Conservation (phyloP, 768 basidiomycete genomes). For the Pleurotus ostreatus region DNA sequence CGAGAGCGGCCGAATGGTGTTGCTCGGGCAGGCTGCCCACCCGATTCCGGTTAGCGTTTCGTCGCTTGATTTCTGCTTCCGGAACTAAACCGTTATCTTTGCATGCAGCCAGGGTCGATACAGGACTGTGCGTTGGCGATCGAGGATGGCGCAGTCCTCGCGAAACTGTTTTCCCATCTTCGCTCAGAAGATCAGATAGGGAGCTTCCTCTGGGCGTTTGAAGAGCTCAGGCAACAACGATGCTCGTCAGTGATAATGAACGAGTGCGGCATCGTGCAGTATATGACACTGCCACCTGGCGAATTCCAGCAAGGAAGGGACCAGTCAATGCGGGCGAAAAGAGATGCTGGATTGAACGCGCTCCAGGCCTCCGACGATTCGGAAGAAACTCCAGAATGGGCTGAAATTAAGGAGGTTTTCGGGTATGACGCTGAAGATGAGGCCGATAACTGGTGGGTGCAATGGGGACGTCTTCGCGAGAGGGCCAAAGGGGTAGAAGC, state of each 20-base stretch:
- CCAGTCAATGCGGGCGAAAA: slow-evolving; percentile 20
- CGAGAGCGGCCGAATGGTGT: slow-evolving; percentile 34
- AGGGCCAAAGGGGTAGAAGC: slow-evolving; percentile 9
- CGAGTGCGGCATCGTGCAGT: slow-evolving; percentile 41
- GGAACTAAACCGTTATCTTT: not conserved
- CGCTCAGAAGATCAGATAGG: slow-evolving; percentile 43
- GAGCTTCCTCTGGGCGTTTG: slow-evolving; percentile 47
- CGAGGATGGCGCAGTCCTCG: slow-evolving; percentile 63
- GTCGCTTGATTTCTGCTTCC: not conserved
- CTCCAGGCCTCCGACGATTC: slow-evolving; percentile 11
- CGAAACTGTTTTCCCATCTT: slow-evolving; percentile 56
- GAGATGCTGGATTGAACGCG: slow-evolving; percentile 10
- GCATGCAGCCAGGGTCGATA: slow-evolving; percentile 40
- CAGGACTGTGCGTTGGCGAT: slow-evolving; percentile 47
- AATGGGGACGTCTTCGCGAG: slow-evolving; percentile 22
- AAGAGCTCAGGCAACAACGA: slow-evolving; percentile 49
- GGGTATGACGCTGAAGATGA: slow-evolving; percentile 55
- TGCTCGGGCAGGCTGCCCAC: slow-evolving; percentile 55
- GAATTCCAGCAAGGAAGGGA: slow-evolving; percentile 40
- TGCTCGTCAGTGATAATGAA: slow-evolving; percentile 35
- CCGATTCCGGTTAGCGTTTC: slow-evolving; percentile 42
- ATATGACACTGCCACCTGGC: slow-evolving; percentile 41
- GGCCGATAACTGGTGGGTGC: slow-evolving; percentile 59
- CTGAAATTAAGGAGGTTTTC: slow-evolving; percentile 42
- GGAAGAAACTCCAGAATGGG: slow-evolving; percentile 35